phyloP scores from a whole-genome alignment of 225 moss, liverwort and hornwort species.

The Polytrichum commune region DNA sequence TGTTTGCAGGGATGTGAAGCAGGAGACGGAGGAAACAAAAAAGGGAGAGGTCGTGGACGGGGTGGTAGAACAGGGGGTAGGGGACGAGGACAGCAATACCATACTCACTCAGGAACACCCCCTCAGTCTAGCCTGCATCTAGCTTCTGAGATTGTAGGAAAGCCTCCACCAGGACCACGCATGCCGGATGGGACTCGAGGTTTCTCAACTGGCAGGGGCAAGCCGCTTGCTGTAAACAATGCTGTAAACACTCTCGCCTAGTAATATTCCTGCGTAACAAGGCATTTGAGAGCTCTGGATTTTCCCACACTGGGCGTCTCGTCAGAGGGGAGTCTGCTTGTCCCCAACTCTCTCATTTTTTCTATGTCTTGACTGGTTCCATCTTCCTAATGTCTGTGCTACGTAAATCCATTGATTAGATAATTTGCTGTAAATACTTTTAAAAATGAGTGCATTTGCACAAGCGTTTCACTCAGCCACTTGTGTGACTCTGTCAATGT shows the following conservation, averaged over 20 bases:
- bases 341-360: constrained; percentile 3
- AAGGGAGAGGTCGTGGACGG: constrained; percentile 81
- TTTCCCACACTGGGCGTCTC: not conserved
- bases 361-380: constrained; percentile 1
- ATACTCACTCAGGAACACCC: constrained; percentile 75
- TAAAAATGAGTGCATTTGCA: constrained; percentile 20
- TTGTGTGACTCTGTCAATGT: too few species aligned
- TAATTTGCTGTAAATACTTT: constrained; percentile 35
- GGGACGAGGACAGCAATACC: constrained; percentile 70
- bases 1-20: constrained; percentile 52
- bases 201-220: constrained; percentile 88
- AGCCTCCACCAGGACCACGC: constrained; percentile 95
- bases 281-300: constrained; percentile 11
- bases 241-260: constrained; percentile 40
- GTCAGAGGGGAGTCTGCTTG: constrained; percentile 12
- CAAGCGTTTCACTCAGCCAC: constrained; percentile 3
- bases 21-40: constrained; percentile 57
- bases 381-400: constrained; percentile 2
- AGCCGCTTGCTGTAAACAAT: constrained; percentile 32
- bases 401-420: constrained; percentile 13
- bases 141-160: constrained; percentile 55
- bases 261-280: constrained; percentile 19
- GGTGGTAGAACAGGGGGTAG: constrained; percentile 56
- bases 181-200: constrained; percentile 99
- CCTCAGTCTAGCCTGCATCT: constrained; percentile 58